Conservation (phyloP, 2,329 filamentous ascomycete species). For the Acephala macrosclerotiorum region DNA sequence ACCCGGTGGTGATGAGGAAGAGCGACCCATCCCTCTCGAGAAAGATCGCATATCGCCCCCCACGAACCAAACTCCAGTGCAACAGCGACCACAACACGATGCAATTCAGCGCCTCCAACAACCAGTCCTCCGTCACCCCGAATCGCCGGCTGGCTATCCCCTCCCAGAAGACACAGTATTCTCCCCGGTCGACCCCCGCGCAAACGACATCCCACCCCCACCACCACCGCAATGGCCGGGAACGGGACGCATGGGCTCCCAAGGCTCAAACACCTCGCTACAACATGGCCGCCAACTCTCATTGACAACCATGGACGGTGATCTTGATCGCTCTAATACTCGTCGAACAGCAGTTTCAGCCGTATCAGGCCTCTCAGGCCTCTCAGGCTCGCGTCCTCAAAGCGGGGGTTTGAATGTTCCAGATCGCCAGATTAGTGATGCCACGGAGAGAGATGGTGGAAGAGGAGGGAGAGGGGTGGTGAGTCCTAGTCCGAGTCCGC, state of each 20-base stretch:
- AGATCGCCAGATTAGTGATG: background rate
- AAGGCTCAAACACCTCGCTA: conserved; percentile 9
- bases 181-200: conserved; percentile 35
- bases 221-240: conserved; percentile 34
- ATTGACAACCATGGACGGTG: conserved; percentile 19
- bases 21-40: conserved; percentile 7
- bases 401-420: conserved; percentile 19
- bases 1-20: conserved; percentile 33
- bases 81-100: conserved; percentile 16
- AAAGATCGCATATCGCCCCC: conserved; percentile 22
- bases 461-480: background rate
- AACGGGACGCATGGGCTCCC: conserved; percentile 8
- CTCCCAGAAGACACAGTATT: conserved; percentile 37
- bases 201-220: conserved; percentile 33
- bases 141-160: conserved; percentile 38
- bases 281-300: conserved; percentile 15
- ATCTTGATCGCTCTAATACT: conserved; percentile 37
- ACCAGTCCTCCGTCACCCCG: conserved; percentile 36
- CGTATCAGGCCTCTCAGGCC: conserved; percentile 26
- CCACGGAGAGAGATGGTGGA: background rate
- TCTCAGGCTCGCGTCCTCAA: conserved; percentile 15
- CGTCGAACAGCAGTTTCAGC: conserved; percentile 33
- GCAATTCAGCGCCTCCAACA: conserved; percentile 32
- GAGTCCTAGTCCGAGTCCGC: conserved; percentile 21
- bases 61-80: conserved; percentile 4